Conservation (phyloP, 768 basidiomycete species). For the Hortiboletus campestris region DNA sequence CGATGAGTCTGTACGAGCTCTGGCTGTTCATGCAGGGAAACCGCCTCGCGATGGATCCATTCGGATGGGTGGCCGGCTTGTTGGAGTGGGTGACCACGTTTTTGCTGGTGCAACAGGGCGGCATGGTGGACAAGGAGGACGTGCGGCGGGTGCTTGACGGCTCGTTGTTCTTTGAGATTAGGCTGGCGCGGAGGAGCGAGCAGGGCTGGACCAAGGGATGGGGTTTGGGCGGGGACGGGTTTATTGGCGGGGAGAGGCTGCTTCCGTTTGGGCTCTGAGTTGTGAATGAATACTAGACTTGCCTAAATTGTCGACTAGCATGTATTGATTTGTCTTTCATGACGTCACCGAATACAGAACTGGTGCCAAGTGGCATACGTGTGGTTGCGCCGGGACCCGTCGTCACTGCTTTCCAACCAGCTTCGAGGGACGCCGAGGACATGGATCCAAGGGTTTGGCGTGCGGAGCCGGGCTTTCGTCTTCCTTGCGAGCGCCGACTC, state of each 20-base stretch:
- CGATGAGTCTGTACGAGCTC: constrained; percentile 32
- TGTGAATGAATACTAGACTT: background rate
- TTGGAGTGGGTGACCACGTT: constrained; percentile 42
- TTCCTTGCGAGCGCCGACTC: constrained; percentile 49
- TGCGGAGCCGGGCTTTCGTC: constrained; percentile 46
- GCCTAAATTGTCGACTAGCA: background rate
- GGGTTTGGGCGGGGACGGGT: constrained; percentile 32
- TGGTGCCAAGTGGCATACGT: no score
- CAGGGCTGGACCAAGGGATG: constrained; percentile 31
- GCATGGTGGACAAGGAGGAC: constrained; percentile 41
- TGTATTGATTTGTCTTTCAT: constrained; percentile 1
- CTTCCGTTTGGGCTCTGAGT: constrained; percentile 28
- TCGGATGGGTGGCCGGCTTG: constrained; percentile 36
- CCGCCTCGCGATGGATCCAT: constrained; percentile 35
- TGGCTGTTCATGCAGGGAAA: constrained; percentile 31
- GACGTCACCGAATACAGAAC: no score
- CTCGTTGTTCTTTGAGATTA: constrained; percentile 36
- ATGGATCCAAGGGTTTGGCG: no score
- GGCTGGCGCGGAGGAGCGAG: constrained; percentile 15
- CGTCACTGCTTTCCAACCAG: no score
- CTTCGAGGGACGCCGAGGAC: no score
- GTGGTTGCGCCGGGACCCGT: no score
- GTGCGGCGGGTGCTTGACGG: constrained; percentile 43
- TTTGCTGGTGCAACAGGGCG: constrained; percentile 39
- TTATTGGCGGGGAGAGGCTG: constrained; percentile 29